A percentile compares a stretch with the other conserved stretches of the same genome.
Evolutionary conservation across 768 basidiomycete genomes (phyloP).

Genomic region (Serendipita indica): DNA sequence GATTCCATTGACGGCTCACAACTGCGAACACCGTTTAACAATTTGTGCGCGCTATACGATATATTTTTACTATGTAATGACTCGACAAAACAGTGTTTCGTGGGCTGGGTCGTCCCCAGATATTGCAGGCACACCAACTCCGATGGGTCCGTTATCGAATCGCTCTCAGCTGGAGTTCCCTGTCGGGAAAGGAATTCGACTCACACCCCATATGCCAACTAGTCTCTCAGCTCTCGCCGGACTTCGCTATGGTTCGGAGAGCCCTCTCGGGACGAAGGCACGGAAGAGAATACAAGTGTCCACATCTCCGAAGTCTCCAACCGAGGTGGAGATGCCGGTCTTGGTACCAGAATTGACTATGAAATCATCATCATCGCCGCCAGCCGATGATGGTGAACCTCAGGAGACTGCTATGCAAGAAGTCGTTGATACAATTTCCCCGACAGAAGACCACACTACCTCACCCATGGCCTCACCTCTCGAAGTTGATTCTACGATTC

Average conservation of each 20-base stretch:
- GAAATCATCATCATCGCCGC: background rate
- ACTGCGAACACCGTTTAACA: background rate
- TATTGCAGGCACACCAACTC: background rate
- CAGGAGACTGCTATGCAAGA: background rate
- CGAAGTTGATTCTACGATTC: too few relatives aligned
- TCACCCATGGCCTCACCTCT: too few relatives aligned
- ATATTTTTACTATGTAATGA: background rate
- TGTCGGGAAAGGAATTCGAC: background rate
- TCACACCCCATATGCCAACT: background rate
- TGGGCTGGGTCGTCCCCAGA: background rate
- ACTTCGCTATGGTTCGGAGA: background rate
- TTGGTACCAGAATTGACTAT: background rate
- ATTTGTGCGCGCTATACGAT: background rate
- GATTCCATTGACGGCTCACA: conserved; percentile 3
- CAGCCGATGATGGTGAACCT: background rate
- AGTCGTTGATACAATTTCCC: too few relatives aligned
- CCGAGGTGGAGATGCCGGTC: background rate
- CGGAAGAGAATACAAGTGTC: background rate
- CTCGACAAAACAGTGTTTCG: background rate
- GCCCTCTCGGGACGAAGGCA: background rate
- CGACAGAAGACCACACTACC: too few relatives aligned
- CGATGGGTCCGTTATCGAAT: background rate
- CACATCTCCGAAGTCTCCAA: background rate
- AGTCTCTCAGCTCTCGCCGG: background rate
- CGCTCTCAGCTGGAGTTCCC: background rate